Evolutionary conservation across 2,329 filamentous ascomycete species (phyloP).

Genomic region (Clonostachys byssicola): DNA sequence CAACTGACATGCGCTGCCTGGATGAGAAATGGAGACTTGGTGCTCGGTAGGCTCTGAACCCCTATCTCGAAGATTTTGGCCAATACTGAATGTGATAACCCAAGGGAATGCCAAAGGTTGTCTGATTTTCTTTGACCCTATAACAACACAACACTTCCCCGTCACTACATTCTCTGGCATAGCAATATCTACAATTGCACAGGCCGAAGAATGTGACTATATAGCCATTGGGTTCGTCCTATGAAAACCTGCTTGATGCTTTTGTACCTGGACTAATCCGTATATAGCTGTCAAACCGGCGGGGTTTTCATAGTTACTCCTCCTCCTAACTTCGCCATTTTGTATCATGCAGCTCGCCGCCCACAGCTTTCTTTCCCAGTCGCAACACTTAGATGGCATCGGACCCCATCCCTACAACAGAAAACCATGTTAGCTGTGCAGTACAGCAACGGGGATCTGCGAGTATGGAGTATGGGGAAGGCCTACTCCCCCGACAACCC

Average conservation of each 20-base stretch:
- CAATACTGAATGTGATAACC: neutral
- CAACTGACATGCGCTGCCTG: slow-evolving; percentile 83
- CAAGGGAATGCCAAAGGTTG: slow-evolving; percentile 88
- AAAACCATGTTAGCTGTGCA: slow-evolving; percentile 97
- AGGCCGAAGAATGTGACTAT: slow-evolving; percentile 82
- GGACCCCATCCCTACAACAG: slow-evolving; percentile 91
- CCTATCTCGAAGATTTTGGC: neutral
- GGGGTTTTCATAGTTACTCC: slow-evolving; percentile 86
- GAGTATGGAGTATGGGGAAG: slow-evolving; percentile 96
- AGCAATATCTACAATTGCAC: slow-evolving; percentile 88
- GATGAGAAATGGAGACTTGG: slow-evolving; percentile 97
- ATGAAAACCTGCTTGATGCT: slow-evolving; percentile 17
- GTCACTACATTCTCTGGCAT: slow-evolving; percentile 87
- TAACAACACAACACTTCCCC: slow-evolving; percentile 91
- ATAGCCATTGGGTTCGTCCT: slow-evolving; percentile 81
- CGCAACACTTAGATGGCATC: slow-evolving; percentile 87
- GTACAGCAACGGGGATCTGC: slow-evolving; percentile 83
- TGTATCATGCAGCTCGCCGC: slow-evolving; percentile 80
- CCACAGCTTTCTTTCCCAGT: slow-evolving; percentile 79
- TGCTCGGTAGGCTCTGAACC: slow-evolving; percentile 66
- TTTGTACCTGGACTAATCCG: slow-evolving; percentile 4
- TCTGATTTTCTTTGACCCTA: slow-evolving; percentile 90
- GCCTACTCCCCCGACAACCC: slow-evolving; percentile 64
- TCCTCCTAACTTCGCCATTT: slow-evolving; percentile 86
- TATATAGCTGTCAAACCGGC: slow-evolving; percentile 81